A percentile compares a stretch with the other conserved stretches of the same genome.
phyloP scores from a whole-genome alignment of 2,329 filamentous ascomycete species.

The Pleoardoris graminearum region DNA sequence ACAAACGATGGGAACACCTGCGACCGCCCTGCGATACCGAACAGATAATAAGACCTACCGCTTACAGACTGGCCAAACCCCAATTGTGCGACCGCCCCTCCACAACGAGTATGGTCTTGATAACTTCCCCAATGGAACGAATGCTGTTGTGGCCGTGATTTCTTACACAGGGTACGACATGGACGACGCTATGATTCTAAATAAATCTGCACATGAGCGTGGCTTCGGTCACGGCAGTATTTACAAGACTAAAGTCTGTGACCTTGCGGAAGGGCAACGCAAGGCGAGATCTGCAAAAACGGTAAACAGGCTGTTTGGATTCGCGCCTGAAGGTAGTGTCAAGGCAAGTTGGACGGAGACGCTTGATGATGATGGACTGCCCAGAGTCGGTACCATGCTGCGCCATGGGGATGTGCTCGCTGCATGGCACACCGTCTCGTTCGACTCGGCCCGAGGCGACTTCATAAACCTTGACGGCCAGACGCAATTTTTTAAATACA shows the following conservation, averaged over 20 bases:
- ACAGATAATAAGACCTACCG: slow-evolving; percentile 98
- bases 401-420: slow-evolving; percentile 82
- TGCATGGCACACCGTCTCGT: slow-evolving; percentile 85
- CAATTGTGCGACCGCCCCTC: slow-evolving; percentile 85
- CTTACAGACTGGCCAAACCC: slow-evolving; percentile 93
- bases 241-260: slow-evolving; percentile 95
- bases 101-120: slow-evolving; percentile 97
- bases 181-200: slow-evolving; percentile 99
- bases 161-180: slow-evolving; percentile 99
- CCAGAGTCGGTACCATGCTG: slow-evolving; percentile 76
- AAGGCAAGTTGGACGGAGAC: slow-evolving; percentile 70
- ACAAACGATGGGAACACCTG: slow-evolving; percentile 97
- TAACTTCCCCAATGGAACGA: slow-evolving; percentile 96
- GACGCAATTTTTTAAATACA: slow-evolving; percentile 92
- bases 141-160: slow-evolving; percentile 94
- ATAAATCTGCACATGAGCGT: slow-evolving; percentile 94
- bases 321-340: slow-evolving; percentile 75
- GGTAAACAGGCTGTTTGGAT: slow-evolving; percentile 84
- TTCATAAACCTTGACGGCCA: slow-evolving; percentile 83
- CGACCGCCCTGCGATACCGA: slow-evolving; percentile 78
- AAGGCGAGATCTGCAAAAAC: slow-evolving; percentile 67
- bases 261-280: slow-evolving; percentile 76
- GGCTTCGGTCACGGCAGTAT: slow-evolving; percentile 95
- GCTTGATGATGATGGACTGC: slow-evolving; percentile 86
- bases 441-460: slow-evolving; percentile 70